Conservation (phyloP, 345 rosid genomes). For the Excoecaria cochinchinensis region DNA sequence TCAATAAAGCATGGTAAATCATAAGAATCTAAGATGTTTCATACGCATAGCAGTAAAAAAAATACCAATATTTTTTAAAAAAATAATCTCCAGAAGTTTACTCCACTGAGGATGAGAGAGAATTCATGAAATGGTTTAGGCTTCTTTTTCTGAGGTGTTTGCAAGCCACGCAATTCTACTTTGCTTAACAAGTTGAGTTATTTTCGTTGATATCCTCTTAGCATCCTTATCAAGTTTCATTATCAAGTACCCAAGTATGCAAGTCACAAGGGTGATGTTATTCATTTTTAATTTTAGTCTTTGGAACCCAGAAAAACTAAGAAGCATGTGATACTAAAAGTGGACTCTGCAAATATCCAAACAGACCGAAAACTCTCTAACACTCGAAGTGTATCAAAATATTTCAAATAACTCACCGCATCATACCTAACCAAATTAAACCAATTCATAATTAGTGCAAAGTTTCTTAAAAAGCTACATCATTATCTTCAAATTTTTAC, state of each 20-base stretch:
- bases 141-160: constrained; percentile 73
- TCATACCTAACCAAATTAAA: constrained; percentile 64
- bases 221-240: neutral
- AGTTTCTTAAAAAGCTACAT: neutral
- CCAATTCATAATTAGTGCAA: constrained; percentile 4
- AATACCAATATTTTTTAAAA: neutral
- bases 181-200: constrained; percentile 63
- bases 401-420: constrained; percentile 95
- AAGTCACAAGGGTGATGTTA: neutral
- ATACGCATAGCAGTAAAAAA: no score
- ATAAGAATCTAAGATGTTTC: no score
- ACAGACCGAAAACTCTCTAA: constrained; percentile 97
- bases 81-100: neutral
- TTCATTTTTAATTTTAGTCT: constrained; percentile 49
- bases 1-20: neutral
- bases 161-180: constrained; percentile 63
- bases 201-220: neutral
- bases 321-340: constrained; percentile 57
- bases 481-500: neutral
- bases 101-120: neutral
- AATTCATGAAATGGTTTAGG: constrained; percentile 19
- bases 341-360: constrained; percentile 98
- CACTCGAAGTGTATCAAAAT: constrained; percentile 88
- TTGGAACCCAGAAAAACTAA: constrained; percentile 74
- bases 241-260: neutral